A percentile compares a stretch with the other conserved stretches of the same genome.
These are phyloP conservation scores for Sugiyamaella sp. DNA, from an alignment of 1,139 yeast species.

Conservation along the genomic window DNA sequence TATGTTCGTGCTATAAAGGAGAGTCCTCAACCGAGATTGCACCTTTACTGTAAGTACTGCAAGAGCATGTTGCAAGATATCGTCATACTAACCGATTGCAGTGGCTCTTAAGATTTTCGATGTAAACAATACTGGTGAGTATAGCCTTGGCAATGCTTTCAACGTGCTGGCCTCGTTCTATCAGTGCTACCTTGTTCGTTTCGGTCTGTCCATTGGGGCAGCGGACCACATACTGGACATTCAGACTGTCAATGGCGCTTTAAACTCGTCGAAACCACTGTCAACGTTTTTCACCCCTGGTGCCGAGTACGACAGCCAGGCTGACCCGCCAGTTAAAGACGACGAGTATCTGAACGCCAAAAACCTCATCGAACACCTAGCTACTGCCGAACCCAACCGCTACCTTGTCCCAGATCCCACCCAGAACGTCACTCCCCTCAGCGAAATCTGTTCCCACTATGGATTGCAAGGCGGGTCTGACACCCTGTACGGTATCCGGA, in stretches of 20 bases:
- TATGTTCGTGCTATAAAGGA: not conserved
- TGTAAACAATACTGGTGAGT: not conserved
- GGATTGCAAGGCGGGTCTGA: not conserved
- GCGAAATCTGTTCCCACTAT: not conserved
- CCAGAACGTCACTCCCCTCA: not conserved
- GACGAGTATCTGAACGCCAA: not conserved
- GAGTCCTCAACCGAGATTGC: not conserved
- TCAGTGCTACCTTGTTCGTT: not conserved
- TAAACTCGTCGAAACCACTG: slow-evolving; percentile 19
- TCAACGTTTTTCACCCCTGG: slow-evolving; percentile 20
- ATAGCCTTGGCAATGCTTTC: not conserved
- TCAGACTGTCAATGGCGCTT: slow-evolving; percentile 18
- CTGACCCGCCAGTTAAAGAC: not conserved
- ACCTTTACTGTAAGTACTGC: slow-evolving; percentile 4
- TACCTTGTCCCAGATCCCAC: not conserved
- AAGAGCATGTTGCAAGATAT: no score
- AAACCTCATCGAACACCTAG: not conserved
- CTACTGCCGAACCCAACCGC: not conserved
- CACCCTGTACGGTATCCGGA: not conserved
- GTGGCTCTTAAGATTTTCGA: not conserved
- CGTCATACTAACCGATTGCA: not conserved
- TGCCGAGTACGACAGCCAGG: not conserved
- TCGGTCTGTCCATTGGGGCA: not conserved
- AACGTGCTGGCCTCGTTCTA: slow-evolving; percentile 19
- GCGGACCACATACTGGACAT: slow-evolving; percentile 11